Evolutionary conservation across 1,139 yeast genomes (phyloP), one percentile per base, ranked within the genome.

Genomic region (Lodderomyces parapsilosis): DNA sequence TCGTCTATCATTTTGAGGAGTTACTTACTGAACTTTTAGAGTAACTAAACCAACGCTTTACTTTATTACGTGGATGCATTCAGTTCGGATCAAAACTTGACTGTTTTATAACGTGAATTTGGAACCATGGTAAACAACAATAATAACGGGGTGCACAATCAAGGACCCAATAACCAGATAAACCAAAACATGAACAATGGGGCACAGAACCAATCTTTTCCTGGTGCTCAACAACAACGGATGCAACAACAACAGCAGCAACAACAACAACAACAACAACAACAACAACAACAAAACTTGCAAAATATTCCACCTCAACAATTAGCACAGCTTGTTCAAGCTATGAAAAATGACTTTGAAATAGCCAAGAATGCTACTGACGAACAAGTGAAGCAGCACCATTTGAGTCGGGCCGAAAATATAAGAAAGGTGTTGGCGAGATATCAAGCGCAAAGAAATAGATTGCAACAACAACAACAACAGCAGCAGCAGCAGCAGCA

Each of bases 341-440:
- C 70, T 8, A 81, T 84, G 56, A 81, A 78, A 49, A 68, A 74
- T 39, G 89, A 83, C 53, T 74, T 82, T 43, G 80, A 78, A 33
- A 77, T 79, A 50, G 94, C 90, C 1, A 78, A 78, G 51, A 71
- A 69, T 6, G 66, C 76, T 4, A 60, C 60, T 40, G 82, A 80
- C 42, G 77, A 86, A 0, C 82, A 79, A 1, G 83, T 77, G 49
- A 91, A 91, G 17, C 80, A 80, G 57, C 81, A 78, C 52, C 88
- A 85, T 55, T 67, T 78, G 49, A 68, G 73, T 47, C 82, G 81
- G 47, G 94, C 94, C 2, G 86, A 86, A 44, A 78, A 78, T 45
- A 81, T 87, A 52, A 77, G 76, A 52, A 73, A 68, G 59, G 71
- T 68, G 46, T 71, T 75, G 47, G 52, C 69, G 34, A 66, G 60